A percentile compares a stretch with the other conserved stretches of the same genome.
These are phyloP conservation scores for Penicillium sp. DNA, from an alignment of 2,329 filamentous ascomycete species.

Conservation along the genomic window DNA sequence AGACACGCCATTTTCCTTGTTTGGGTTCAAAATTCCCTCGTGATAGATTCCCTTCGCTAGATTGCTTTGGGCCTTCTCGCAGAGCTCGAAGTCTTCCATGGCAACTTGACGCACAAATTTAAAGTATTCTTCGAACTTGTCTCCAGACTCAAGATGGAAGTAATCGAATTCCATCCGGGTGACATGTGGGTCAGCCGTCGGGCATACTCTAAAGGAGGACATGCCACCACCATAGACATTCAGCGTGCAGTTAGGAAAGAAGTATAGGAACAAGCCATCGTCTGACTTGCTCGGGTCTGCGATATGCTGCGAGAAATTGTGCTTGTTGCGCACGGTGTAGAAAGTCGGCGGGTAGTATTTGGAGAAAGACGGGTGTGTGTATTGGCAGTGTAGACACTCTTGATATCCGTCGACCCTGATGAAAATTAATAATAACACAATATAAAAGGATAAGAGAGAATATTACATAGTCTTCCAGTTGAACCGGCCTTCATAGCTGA, in stretches of 20 bases:
- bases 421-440: neutral
- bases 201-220: conserved; percentile 56
- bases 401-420: conserved; percentile 56
- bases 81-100: conserved; percentile 56
- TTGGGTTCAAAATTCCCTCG: conserved; percentile 55
- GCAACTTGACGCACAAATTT: conserved; percentile 57
- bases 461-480: conserved; percentile 59
- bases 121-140: conserved; percentile 57
- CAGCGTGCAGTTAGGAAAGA: conserved; percentile 57
- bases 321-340: conserved; percentile 54
- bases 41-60: conserved; percentile 53
- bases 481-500: conserved; percentile 56
- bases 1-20: conserved; percentile 55
- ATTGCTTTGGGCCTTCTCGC: conserved; percentile 56
- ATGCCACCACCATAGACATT: conserved; percentile 60
- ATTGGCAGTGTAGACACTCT: conserved; percentile 59
- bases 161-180: conserved; percentile 60
- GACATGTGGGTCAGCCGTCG: conserved; percentile 48
- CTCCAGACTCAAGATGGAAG: conserved; percentile 50
- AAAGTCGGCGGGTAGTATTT: conserved; percentile 55
- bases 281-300: conserved; percentile 53
- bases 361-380: conserved; percentile 57
- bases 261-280: conserved; percentile 57
- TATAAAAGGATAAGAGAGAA: neutral
- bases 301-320: conserved; percentile 56